These are phyloP conservation scores for Colletotrichum lini DNA, from an alignment of 2,329 filamentous ascomycete genomes.

Conservation along the genomic window DNA sequence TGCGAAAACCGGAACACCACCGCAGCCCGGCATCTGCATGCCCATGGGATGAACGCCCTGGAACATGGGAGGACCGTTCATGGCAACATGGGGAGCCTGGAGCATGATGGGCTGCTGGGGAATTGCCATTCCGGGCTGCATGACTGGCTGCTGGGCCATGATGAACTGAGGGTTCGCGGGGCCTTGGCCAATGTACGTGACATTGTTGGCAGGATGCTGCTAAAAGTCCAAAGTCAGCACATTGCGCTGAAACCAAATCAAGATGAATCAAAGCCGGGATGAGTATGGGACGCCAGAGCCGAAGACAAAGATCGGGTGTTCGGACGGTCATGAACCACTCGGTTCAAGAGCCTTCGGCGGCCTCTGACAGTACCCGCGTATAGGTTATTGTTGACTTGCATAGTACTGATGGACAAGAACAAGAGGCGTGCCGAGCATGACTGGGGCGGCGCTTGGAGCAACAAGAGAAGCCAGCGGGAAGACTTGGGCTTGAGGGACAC, in stretches of 20 bases:
- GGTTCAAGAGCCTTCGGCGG: neutral
- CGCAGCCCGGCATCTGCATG: conserved; percentile 30
- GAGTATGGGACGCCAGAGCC: neutral
- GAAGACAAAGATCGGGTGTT: neutral
- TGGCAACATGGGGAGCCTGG: conserved; percentile 45
- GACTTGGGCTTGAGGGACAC: conserved; percentile 50
- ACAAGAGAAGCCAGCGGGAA: conserved; percentile 43
- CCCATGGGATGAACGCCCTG: conserved; percentile 32
- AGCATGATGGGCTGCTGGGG: conserved; percentile 48
- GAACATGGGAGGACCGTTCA: conserved; percentile 28
- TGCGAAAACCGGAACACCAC: conserved; percentile 45
- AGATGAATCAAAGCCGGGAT: neutral
- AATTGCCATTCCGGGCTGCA: conserved; percentile 45
- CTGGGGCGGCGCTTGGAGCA: conserved; percentile 16
- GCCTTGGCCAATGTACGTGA: conserved; percentile 48
- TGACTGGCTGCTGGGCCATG: conserved; percentile 51
- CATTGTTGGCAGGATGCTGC: conserved; percentile 49
- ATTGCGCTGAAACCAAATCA: neutral
- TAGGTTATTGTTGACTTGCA: conserved; percentile 53
- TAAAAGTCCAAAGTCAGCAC: conserved; percentile 42
- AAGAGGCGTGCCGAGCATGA: conserved; percentile 28
- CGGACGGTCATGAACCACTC: conserved; percentile 12
- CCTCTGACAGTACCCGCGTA: neutral
- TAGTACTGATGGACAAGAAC: conserved; percentile 48
- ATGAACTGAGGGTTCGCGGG: conserved; percentile 49